phyloP scores from a whole-genome alignment of 257 asterid species.

The Ilex aquifolium region DNA sequence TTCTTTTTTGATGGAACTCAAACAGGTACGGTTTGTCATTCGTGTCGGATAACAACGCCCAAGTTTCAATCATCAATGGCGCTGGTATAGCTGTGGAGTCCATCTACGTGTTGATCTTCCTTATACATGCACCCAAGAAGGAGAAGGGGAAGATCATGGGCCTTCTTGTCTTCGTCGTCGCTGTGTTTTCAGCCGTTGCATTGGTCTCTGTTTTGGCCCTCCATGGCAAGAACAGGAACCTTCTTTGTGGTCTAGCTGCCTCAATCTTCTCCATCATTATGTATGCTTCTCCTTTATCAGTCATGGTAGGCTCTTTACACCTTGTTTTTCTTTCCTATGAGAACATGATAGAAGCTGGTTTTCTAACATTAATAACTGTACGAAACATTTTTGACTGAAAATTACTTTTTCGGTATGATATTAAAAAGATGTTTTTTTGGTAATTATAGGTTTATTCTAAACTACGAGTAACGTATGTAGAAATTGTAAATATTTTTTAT shows the following conservation, averaged over 20 bases:
- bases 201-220: conserved; percentile 48
- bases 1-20: background rate
- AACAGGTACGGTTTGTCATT: conserved; percentile 77
- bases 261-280: conserved; percentile 58
- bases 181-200: conserved; percentile 48
- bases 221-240: conserved; percentile 30
- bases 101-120: conserved; percentile 47
- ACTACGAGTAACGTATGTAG: too few relatives aligned
- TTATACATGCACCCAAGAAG: conserved; percentile 53
- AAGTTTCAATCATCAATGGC: conserved; percentile 56
- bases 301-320: conserved; percentile 42
- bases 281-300: conserved; percentile 79
- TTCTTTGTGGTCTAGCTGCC: conserved; percentile 59
- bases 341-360: too few relatives aligned
- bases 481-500: too few relatives aligned
- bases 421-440: background rate
- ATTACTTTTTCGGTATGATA: background rate
- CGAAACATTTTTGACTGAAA: background rate
- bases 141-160: conserved; percentile 57
- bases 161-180: conserved; percentile 33
- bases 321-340: background rate
- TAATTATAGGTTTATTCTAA: too few relatives aligned
- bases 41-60: conserved; percentile 50
- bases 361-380: too few relatives aligned
- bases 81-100: conserved; percentile 56